Evolutionary conservation across 768 basidiomycete species (phyloP), one percentile per base, ranked within the genome.

Genomic region (Exidia glandulosa): DNA sequence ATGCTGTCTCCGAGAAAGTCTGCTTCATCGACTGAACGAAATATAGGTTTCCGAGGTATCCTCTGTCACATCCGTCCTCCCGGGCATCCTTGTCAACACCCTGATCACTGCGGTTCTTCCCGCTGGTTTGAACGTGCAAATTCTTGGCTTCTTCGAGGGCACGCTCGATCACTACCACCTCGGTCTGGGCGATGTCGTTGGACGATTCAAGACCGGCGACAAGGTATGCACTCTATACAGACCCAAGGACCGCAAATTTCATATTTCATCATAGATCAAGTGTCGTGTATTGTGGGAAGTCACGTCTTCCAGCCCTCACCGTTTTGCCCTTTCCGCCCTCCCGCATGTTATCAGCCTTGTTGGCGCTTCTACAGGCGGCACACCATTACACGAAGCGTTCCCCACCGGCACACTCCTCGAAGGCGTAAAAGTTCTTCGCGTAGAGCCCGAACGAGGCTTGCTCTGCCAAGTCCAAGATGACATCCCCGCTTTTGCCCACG

Each of bases 101-200:
- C 76, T 95, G 37, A 79, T 99, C 60, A 96, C 93, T 2, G 82
- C 84, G 23, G 79, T 88, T 25, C 76, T 84, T 45, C 76, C 85
- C 16, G 78, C 73, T 29, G 96, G 96, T 16, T 74, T 97, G 33
- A 90, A 89, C 69, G 74, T 98, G 32, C 94, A 95, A 72, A 76
- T 97, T 16, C 79, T 94, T 29, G 94, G 92, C 0, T 94, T 88
- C 71, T 98, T 93, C 72, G 87, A 90, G 36, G 95, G 93, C 32
- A 95, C 92, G 0, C 78, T 89, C 29, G 94, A 96, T 67, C 77
- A 83, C 34, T 80, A 87, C 60, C 95, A 98, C 72, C 73, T 95
- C 14, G 78, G 70, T 25, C 74, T 74, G 13, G 76, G 77, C 27
- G 70, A 72, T 56, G 59, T 70, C n/a, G 68, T 69, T 30, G 65